A percentile compares a stretch with the other conserved stretches of the same genome.
These are phyloP conservation scores for Aulographum hederae DNA, from an alignment of 2,329 filamentous ascomycete species.

Conservation along the genomic window DNA sequence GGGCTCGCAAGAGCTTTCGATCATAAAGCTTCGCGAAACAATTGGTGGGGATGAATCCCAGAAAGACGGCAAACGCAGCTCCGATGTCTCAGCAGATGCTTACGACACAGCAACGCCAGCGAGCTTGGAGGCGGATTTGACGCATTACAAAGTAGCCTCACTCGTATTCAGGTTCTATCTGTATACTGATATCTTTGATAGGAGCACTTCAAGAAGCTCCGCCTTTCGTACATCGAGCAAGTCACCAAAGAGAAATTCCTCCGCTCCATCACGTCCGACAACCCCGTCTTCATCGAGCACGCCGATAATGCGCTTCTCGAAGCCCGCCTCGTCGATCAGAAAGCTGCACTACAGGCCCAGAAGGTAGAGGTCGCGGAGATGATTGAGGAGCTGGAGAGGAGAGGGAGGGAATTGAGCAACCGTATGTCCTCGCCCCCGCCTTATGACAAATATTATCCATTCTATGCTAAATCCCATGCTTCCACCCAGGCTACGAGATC, in stretches of 20 bases:
- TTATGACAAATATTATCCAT: not conserved
- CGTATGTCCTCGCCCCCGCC: no score
- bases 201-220: slow-evolving; percentile 87
- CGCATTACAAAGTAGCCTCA: slow-evolving; percentile 56
- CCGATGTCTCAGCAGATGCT: slow-evolving; percentile 50
- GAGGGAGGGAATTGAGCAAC: slow-evolving; percentile 38
- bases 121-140: slow-evolving; percentile 64
- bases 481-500: slow-evolving; percentile 33
- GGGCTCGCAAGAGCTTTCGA: slow-evolving; percentile 13
- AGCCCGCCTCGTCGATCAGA: slow-evolving; percentile 24
- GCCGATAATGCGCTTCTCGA: slow-evolving; percentile 70
- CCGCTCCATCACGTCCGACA: slow-evolving; percentile 76
- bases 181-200: slow-evolving; percentile 10
- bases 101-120: slow-evolving; percentile 54
- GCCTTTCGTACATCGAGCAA: slow-evolving; percentile 95
- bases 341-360: slow-evolving; percentile 57
- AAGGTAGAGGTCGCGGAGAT: slow-evolving; percentile 64
- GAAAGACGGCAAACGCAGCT: slow-evolving; percentile 26
- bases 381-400: slow-evolving; percentile 52
- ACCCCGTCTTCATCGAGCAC: slow-evolving; percentile 66
- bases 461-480: not conserved
- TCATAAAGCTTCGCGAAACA: slow-evolving; percentile 60
- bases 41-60: slow-evolving; percentile 37
- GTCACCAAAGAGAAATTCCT: slow-evolving; percentile 98
- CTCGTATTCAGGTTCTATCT: not conserved